Percentiles rank a stretch among this genome's conserved stretches.
Conservation (phyloP, 2,329 filamentous ascomycete genomes). For the Trichoderma cornu-damae region DNA sequence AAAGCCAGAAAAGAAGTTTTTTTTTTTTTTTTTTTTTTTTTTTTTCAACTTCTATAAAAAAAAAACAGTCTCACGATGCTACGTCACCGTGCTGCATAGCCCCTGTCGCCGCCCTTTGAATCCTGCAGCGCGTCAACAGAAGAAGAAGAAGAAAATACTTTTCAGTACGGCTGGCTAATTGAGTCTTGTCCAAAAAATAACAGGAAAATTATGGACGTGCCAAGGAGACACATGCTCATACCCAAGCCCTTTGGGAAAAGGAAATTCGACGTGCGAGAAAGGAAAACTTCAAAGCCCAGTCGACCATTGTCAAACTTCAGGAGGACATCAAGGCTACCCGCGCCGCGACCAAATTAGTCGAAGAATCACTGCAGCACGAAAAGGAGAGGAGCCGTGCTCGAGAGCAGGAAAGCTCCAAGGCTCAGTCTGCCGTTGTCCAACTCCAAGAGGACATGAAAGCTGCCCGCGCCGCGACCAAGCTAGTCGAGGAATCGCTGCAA, state of each 20-base stretch:
- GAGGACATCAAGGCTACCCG: constrained; percentile 64
- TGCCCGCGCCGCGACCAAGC: constrained; percentile 48
- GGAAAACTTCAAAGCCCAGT: constrained; percentile 71
- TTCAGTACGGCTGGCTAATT: neutral
- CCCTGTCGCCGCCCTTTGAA: neutral
- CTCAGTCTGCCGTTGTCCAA: constrained; percentile 63
- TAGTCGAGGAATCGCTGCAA: constrained; percentile 54
- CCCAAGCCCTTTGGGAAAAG: constrained; percentile 66
- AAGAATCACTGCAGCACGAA: constrained; percentile 48
- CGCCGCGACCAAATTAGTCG: constrained; percentile 50
- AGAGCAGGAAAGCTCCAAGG: constrained; percentile 64
- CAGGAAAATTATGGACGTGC: constrained; percentile 67
- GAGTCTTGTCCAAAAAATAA: neutral
- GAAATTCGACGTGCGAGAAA: constrained; percentile 65
- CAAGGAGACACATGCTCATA: constrained; percentile 64
- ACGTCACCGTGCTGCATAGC: neutral
- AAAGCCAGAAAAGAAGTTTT: no score
- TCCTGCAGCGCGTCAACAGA: neutral
- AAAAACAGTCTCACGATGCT: neutral
- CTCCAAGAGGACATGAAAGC: constrained; percentile 67
- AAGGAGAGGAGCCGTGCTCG: constrained; percentile 2
- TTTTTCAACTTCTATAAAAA: no score
- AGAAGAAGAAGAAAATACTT: no score
- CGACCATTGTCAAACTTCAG: constrained; percentile 61
- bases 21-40: no score